A percentile compares a stretch with the other conserved stretches of the same genome.
Evolutionary conservation across 805 yeast species (phyloP).

Genomic region (Lachancea waltii): DNA sequence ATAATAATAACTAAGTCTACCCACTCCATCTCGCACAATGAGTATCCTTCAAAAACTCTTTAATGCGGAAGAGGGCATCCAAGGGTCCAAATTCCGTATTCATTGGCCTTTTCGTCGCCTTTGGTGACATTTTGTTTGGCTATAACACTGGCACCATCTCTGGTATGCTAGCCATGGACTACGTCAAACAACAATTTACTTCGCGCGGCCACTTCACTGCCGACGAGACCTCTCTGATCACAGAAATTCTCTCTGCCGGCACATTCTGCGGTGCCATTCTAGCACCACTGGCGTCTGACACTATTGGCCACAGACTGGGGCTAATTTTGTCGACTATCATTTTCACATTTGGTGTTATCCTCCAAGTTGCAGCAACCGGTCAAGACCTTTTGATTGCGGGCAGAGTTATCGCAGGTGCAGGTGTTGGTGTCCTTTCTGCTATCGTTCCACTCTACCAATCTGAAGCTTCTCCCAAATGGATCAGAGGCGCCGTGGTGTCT

Average conservation of each 20-base stretch:
- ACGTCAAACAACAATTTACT: slow-evolving; percentile 42
- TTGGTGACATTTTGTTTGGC: slow-evolving; percentile 62
- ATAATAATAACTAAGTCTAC: not conserved
- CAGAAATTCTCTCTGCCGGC: slow-evolving; percentile 70
- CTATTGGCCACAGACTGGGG: slow-evolving; percentile 48
- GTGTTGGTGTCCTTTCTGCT: slow-evolving; percentile 70
- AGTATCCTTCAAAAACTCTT: slow-evolving; percentile 22
- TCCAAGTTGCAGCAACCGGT: slow-evolving; percentile 42
- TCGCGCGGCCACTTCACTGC: slow-evolving; percentile 34
- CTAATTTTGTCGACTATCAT: slow-evolving; percentile 39
- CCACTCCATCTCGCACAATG: slow-evolving; percentile 7
- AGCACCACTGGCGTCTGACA: slow-evolving; percentile 53
- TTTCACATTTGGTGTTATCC: slow-evolving; percentile 48
- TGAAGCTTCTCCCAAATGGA: slow-evolving; percentile 71
- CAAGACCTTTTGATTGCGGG: slow-evolving; percentile 55
- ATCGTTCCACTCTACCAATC: slow-evolving; percentile 72
- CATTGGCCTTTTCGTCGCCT: slow-evolving; percentile 57
- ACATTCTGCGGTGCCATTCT: slow-evolving; percentile 61
- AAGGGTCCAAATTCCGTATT: slow-evolving; percentile 44
- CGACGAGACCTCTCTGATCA: slow-evolving; percentile 51
- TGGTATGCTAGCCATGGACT: slow-evolving; percentile 60
- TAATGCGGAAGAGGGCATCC: slow-evolving; percentile 42
- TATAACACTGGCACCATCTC: slow-evolving; percentile 65
- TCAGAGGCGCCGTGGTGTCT: slow-evolving; percentile 72
- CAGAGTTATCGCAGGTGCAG: slow-evolving; percentile 62